Evolutionary conservation across 139 green algal species (phyloP).

Genomic region (Diplosphaera chodatii): DNA sequence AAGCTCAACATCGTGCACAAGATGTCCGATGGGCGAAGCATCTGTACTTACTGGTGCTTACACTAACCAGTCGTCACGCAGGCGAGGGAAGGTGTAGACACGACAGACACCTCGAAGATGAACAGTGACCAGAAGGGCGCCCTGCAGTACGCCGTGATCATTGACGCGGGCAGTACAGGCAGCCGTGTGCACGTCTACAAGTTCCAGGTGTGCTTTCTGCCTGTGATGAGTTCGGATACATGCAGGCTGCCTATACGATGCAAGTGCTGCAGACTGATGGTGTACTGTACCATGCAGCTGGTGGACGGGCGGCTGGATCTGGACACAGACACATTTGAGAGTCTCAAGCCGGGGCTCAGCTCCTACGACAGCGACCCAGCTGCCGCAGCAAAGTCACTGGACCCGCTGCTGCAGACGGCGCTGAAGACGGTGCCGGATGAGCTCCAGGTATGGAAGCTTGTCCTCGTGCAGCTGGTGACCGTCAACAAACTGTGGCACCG

Average conservation of each 20-base stretch:
- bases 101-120: conserved; percentile 6
- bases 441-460: conserved; percentile 44
- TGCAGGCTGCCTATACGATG: neutral
- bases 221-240: too few relatives aligned
- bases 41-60: conserved; percentile 13
- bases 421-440: conserved; percentile 69
- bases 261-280: neutral
- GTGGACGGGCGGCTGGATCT: conserved; percentile 50
- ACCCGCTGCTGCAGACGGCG: conserved; percentile 76
- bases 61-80: conserved; percentile 6
- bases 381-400: conserved; percentile 67
- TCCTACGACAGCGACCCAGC: conserved; percentile 69
- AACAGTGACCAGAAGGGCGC: conserved; percentile 7
- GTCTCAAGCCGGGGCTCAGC: conserved; percentile 91
- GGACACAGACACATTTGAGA: conserved; percentile 79
- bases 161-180: conserved; percentile 93
- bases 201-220: too few relatives aligned
- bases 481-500: neutral
- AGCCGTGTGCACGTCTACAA: conserved; percentile 93
- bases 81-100: neutral
- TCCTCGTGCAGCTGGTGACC: too few relatives aligned
- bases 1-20: conserved; percentile 18
- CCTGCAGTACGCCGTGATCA: conserved; percentile 76
- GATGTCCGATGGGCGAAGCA: conserved; percentile 11
- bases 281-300: neutral